Evolutionary conservation across 2,329 filamentous ascomycete species (phyloP), one percentile per base, ranked within the genome.

Genomic region (Aspergillus intermedius): DNA sequence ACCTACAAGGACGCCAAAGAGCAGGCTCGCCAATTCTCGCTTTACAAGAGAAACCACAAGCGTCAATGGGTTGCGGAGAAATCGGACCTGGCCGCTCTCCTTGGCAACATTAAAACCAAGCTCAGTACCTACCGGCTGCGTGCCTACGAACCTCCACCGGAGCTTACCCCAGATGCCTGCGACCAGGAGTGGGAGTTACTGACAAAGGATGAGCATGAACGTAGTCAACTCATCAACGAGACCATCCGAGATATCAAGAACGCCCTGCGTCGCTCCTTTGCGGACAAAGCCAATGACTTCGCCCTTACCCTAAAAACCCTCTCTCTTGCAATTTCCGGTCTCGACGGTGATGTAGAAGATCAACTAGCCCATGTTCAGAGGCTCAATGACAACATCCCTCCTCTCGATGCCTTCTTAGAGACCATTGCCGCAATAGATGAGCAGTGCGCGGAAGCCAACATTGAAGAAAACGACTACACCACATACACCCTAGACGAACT

Each of bases 161-260:
- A 95, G 59, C 72, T 98, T 54, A 86, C 86, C 46, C 72, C 95
- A 44, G 90, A 94, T 52, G 83, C 84, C 15, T 78, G 95, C 56
- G 93, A 98, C 58, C 73, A 77, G 49, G 87, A 90, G 55, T 98
- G 93, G 93, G 77, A 81, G 40, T 79, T 74, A 8, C 68, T 98
- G 59, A 86, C 93, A 58, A 83, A 86, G 61, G 81, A 88, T 9
- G 93, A 98, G 73, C 90, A 94, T 74, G 82, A 81, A 54, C 82
- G 91, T 58, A 94, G 91, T 53, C 91, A 95, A 69, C 73, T 94
- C 59, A 97, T 98, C 70, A 98, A 98, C 68, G 93, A 97, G 70
- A 96, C 90, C 5, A 98, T 98, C 59, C 81, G 93, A 76, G 93
- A 98, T 67, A 97, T 98, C 78, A 98, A 98, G 69, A 96, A 98